phyloP scores from a whole-genome alignment of 1,284 basidiomycete genomes.

The Heimioporus punctisporus region DNA sequence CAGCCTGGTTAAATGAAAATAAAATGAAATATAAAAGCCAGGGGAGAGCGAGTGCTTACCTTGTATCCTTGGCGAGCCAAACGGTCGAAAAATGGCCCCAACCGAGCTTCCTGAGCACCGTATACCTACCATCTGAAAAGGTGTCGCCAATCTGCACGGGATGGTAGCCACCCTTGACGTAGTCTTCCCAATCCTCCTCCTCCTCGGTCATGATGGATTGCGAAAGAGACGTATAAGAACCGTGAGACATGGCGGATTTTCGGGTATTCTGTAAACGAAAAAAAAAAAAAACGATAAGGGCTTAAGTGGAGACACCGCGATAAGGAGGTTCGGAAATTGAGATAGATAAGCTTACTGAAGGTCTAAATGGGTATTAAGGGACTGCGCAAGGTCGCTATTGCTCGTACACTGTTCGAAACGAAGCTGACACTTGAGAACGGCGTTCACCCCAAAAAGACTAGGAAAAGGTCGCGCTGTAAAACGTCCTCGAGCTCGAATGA shows the following conservation, averaged over 20 bases:
- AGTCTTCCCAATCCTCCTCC: constrained; percentile 86
- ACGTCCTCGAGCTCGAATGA: no score
- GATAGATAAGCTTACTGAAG: constrained; percentile 33
- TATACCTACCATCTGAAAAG: constrained; percentile 89
- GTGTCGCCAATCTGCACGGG: constrained; percentile 95
- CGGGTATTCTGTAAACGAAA: constrained; percentile 36
- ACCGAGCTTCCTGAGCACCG: constrained; percentile 94
- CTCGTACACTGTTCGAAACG: neutral
- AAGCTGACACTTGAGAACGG: neutral
- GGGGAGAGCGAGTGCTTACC: constrained; percentile 45
- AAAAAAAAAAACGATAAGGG: constrained; percentile 32
- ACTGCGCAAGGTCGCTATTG: neutral
- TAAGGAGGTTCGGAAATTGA: constrained; percentile 26
- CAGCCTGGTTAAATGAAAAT: constrained; percentile 54
- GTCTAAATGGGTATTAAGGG: constrained; percentile 29
- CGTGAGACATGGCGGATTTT: constrained; percentile 40
- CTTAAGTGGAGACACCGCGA: constrained; percentile 24
- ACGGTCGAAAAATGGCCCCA: constrained; percentile 99
- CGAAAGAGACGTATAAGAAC: constrained; percentile 56
- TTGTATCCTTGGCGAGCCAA: constrained; percentile 88
- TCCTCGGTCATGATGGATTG: constrained; percentile 73
- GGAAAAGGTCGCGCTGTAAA: no score
- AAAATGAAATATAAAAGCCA: neutral
- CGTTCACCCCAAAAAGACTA: no score
- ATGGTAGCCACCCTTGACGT: constrained; percentile 93